phyloP scores from a whole-genome alignment of 495 filamentous ascomycete species.

The Aspergillus sclerotioniger region DNA sequence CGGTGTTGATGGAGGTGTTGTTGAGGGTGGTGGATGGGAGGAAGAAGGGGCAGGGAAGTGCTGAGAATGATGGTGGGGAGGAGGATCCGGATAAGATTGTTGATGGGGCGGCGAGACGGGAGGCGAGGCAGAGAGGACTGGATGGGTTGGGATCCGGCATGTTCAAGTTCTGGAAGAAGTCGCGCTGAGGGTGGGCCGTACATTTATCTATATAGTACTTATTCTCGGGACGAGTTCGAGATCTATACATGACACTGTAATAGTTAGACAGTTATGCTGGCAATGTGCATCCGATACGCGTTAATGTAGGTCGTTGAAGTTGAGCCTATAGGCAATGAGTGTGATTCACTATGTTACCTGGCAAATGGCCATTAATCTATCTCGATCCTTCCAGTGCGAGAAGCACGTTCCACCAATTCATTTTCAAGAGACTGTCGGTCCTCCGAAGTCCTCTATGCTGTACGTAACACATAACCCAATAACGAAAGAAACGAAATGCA shows the following conservation, averaged over 20 bases:
- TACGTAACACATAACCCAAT: slow-evolving; percentile 34
- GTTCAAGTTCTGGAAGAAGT: slow-evolving; percentile 7
- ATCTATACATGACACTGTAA: too few species aligned
- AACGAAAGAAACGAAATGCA: slow-evolving; percentile 23
- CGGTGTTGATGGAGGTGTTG: slow-evolving; percentile 63
- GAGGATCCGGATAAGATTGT: slow-evolving; percentile 52
- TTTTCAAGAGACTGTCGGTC: slow-evolving; percentile 20
- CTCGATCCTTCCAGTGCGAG: slow-evolving; percentile 7
- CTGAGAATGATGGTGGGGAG: slow-evolving; percentile 31
- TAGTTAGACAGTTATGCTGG: too few species aligned
- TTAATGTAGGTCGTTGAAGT: too few species aligned
- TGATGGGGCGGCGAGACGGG: slow-evolving; percentile 70
- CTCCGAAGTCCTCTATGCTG: slow-evolving; percentile 27
- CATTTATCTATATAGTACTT: background rate
- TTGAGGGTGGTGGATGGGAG: slow-evolving; percentile 60
- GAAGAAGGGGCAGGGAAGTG: slow-evolving; percentile 24
- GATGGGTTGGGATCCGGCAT: slow-evolving; percentile 46
- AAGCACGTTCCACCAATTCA: background rate
- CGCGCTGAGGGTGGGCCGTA: background rate
- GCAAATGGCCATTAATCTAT: background rate
- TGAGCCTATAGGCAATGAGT: too few species aligned
- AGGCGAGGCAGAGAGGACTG: slow-evolving; percentile 66
- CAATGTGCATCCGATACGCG: too few species aligned
- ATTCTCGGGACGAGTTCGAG: too few species aligned
- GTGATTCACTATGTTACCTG: background rate